These are phyloP conservation scores for Aspergillaceae sp. DNA, from an alignment of 2,329 filamentous ascomycete genomes.

Conservation along the genomic window DNA sequence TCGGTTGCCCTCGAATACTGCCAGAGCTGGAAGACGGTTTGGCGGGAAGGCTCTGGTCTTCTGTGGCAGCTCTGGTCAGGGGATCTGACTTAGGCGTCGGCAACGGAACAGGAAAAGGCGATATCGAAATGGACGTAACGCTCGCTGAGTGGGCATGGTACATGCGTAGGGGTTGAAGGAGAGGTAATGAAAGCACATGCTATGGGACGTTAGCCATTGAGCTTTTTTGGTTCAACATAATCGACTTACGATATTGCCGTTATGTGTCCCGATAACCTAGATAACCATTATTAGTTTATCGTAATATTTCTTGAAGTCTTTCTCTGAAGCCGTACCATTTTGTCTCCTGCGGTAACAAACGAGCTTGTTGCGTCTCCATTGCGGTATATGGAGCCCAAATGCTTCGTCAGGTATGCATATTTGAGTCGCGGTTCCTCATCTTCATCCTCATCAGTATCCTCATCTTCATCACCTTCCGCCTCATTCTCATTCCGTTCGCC, in stretches of 20 bases:
- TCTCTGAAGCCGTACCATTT: slow-evolving; percentile 61
- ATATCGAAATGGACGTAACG: slow-evolving; percentile 81
- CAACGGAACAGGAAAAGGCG: slow-evolving; percentile 64
- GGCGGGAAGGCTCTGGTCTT: slow-evolving; percentile 16
- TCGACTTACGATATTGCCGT: slow-evolving; percentile 77
- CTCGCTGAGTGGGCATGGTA: slow-evolving; percentile 93
- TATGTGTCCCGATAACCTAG: slow-evolving; percentile 86
- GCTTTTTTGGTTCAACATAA: background rate
- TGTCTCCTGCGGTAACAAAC: slow-evolving; percentile 85
- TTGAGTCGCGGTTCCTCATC: slow-evolving; percentile 94
- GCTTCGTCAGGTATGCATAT: slow-evolving; percentile 77
- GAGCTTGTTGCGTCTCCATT: slow-evolving; percentile 92
- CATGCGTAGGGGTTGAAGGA: slow-evolving; percentile 69
- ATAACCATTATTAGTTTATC: slow-evolving; percentile 26
- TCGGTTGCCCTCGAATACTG: slow-evolving; percentile 24
- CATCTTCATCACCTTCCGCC: slow-evolving; percentile 13
- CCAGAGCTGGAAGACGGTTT: slow-evolving; percentile 21
- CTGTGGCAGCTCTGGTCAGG: slow-evolving; percentile 21
- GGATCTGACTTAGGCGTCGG: slow-evolving; percentile 34
- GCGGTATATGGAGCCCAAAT: slow-evolving; percentile 72
- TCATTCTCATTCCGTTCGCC: slow-evolving; percentile 61
- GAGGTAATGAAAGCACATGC: slow-evolving; percentile 79
- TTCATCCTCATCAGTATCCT: slow-evolving; percentile 54
- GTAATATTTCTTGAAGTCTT: slow-evolving; percentile 1
- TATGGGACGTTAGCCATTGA: slow-evolving; percentile 29